phyloP scores from a whole-genome alignment of 306 rosid genomes.

The Corylus americana region DNA sequence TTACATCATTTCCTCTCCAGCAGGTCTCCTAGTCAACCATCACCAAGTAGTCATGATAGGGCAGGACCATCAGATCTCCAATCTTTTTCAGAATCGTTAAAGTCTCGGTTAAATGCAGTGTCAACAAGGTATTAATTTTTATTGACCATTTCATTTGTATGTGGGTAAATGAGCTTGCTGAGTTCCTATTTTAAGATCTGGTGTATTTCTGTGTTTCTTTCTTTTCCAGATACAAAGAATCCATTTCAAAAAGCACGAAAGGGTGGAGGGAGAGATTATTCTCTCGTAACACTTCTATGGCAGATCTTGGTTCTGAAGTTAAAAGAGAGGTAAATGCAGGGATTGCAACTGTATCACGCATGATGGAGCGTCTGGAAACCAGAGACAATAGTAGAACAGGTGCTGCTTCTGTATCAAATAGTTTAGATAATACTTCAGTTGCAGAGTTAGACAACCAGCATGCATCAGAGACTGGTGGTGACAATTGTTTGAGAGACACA shows the following conservation, averaged over 20 bases:
- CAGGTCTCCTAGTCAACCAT: slow-evolving; percentile 65
- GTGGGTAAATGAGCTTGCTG: slow-evolving; percentile 8
- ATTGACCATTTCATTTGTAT: slow-evolving; percentile 8
- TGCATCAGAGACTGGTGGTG: slow-evolving; percentile 47
- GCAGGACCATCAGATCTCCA: slow-evolving; percentile 95
- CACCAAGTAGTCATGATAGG: slow-evolving; percentile 75
- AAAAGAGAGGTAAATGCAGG: slow-evolving; percentile 83
- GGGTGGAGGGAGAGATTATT: slow-evolving; percentile 96
- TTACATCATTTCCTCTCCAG: slow-evolving; percentile 29
- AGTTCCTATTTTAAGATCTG: slow-evolving; percentile 15
- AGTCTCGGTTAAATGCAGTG: slow-evolving; percentile 80
- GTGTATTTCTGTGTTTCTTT: slow-evolving; percentile 1
- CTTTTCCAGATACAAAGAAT: slow-evolving; percentile 79
- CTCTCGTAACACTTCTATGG: slow-evolving; percentile 76
- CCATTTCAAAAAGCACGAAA: slow-evolving; percentile 88
- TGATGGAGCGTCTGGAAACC: slow-evolving; percentile 92
- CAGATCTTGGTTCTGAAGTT: slow-evolving; percentile 86
- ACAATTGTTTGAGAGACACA: slow-evolving; percentile 39
- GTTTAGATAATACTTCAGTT: slow-evolving; percentile 48
- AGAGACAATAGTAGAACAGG: slow-evolving; percentile 51
- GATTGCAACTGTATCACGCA: slow-evolving; percentile 77
- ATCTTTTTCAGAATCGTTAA: slow-evolving; percentile 85
- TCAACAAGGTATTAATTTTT: slow-evolving; percentile 61
- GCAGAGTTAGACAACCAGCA: slow-evolving; percentile 44
- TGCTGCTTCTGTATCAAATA: slow-evolving; percentile 47